These are phyloP conservation scores for Cardamine occulta DNA, from an alignment of 345 rosid species.

Conservation along the genomic window DNA sequence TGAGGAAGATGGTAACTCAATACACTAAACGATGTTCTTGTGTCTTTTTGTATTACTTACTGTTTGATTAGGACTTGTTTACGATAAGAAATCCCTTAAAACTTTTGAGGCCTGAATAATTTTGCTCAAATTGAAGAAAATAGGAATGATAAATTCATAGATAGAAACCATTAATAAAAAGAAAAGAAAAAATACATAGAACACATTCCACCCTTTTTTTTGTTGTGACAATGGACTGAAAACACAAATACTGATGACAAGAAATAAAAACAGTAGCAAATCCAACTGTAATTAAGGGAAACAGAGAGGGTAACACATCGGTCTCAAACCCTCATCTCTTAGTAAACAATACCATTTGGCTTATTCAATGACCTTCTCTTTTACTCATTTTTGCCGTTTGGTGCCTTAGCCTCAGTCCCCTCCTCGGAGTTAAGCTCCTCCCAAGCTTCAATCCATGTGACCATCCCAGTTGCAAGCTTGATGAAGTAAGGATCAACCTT, in stretches of 20 bases:
- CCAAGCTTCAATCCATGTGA: constrained; percentile 89
- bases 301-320: background rate
- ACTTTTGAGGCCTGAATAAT: background rate
- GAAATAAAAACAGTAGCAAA: constrained; percentile 10
- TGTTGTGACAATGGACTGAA: background rate
- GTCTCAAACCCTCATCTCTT: constrained; percentile 2
- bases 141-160: background rate
- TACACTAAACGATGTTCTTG: constrained; percentile 1
- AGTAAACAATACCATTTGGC: constrained; percentile 18
- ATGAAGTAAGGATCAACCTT: constrained; percentile 74
- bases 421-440: constrained; percentile 69
- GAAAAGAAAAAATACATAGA: background rate
- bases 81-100: background rate
- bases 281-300: constrained; percentile 2
- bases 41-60: background rate
- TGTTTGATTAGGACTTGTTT: background rate
- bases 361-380: background rate
- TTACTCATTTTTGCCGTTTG: constrained; percentile 14
- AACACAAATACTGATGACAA: constrained; percentile 24
- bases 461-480: constrained; percentile 79
- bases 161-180: background rate
- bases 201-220: background rate
- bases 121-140: background rate
- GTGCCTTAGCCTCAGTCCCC: constrained; percentile 14
- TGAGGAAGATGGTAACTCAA: background rate